Base-by-base conservation (phyloP, 2,329 filamentous ascomycete species). In the Nigrospora osmanthi region DNA sequence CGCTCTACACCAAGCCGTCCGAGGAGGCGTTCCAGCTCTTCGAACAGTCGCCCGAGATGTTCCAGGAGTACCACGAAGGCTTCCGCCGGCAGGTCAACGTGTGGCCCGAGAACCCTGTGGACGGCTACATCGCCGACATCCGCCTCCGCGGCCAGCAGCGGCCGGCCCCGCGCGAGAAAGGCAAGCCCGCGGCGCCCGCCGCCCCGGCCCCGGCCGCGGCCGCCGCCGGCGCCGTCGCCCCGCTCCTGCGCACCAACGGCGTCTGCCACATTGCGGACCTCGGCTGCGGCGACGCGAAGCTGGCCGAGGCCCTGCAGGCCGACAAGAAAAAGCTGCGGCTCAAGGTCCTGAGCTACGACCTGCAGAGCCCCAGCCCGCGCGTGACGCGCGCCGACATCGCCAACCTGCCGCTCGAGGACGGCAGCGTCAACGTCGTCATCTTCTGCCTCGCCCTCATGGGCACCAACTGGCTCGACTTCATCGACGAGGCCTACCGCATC, bases 391-490 rank as follows among this genome's bases (percentile, higher is more conserved):
- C 93, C 13, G 93, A 98, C 66, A 93, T 97, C 43, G 85, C 89
- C 30, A 78, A 85, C 48, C 71, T 98, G 2, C 91, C 91, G 0
- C 70, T 95, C 0, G 71, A 72, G 6, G 82, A 90, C 54, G 83
- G 81, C 38, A 81, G 78, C 49, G 82, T 89, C 49, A 89, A 98
- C 63, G 76, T 98, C 6, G 87, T 87, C 40, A 83, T 98, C 54
- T 97, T 97, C 72, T 98, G 93, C 65, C 77, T 98, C 31, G 93
- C 91, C 41, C 79, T 98, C 47, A 98, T 98, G 93, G 93, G 93
- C 59, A 98, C 93, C 45, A 98, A 98, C 69, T 98, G 93, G 91
- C 78, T 95, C 43, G 83, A 89, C 56, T 97, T 98, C 63, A 79
- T 98, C 57, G 93, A 97, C 67, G 93, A 98, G 69, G 91, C 91